Evolutionary conservation across 176 grass and related monocot species (phyloP), one percentile per base, ranked within the genome.

Genomic region (Elaeis guineensis): DNA sequence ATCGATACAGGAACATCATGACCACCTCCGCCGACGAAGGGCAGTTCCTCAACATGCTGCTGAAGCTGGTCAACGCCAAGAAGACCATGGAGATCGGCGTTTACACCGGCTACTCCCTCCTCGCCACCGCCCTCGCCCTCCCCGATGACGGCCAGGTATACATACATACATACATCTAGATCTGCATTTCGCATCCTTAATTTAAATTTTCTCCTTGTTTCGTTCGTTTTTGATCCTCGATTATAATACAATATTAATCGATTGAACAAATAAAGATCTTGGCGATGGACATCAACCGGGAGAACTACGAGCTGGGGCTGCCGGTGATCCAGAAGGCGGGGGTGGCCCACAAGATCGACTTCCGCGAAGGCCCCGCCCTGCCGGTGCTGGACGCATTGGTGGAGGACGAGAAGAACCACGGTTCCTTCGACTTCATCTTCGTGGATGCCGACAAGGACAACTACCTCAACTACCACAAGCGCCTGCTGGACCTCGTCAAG

Each of bases 401-500:
- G 11, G 72, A 84, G 17, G 91, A 95, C 57, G 78, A 76, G 51
- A 35, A 28, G 65, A 89, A 80, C 73, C 66, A 75, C 22, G 87
- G 87, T 0, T 30, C 79, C 3, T 98, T 76, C 76, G 93, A 98
- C 76, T 98, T 98, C 77, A 69, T 83, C 35, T 98, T 98, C 64
- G 87, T 98, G 16, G 93, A 98, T 61, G 93, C 93, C 17, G 93
- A 98, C 84, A 98, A 98, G 87, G 79, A 92, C 87, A 98, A 98
- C 87, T 98, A 98, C 84, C 69, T 98, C 67, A 98, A 92, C 70
- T 98, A 98, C 82, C 93, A 98, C 60, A 50, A 98, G 70, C 82
- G 87, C 21, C 81, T 92, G 52, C 66, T 98, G 50, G 78, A 86
- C 63, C 87, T 98, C 25, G 87, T 98, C n/a, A 98, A 78, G 84